A percentile compares a stretch with the other conserved stretches of the same genome.
Evolutionary conservation across 805 yeast species (phyloP).

Genomic region (Lipomyces kockii): DNA sequence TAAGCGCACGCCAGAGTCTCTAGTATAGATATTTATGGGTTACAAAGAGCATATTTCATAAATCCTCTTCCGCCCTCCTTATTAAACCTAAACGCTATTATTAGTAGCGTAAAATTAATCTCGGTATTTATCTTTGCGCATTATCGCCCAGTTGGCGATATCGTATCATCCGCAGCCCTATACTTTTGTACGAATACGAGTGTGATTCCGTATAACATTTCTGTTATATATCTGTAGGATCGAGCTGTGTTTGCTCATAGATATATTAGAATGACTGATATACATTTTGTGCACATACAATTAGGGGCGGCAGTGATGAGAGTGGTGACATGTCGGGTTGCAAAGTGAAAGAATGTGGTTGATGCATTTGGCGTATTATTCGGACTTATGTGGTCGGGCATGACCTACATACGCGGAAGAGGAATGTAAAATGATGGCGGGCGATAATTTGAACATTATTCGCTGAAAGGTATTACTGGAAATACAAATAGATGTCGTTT

Average conservation of each 20-base stretch:
- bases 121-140: too few relatives aligned
- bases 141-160: too few relatives aligned
- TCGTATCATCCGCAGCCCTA: too few relatives aligned
- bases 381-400: neutral
- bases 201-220: neutral
- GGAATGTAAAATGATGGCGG: too few relatives aligned
- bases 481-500: too few relatives aligned
- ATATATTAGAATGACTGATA: neutral
- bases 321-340: neutral
- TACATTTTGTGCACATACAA: neutral
- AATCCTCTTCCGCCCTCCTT: too few relatives aligned
- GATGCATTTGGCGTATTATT: neutral
- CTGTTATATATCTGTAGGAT: neutral
- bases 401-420: too few relatives aligned
- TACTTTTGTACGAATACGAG: neutral
- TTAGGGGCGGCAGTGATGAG: neutral
- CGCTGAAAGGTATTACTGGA: neutral
- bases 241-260: neutral
- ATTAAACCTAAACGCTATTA: too few relatives aligned
- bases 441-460: neutral
- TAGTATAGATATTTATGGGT: too few relatives aligned
- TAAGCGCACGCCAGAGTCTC: too few relatives aligned
- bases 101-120: too few relatives aligned
- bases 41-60: too few relatives aligned
- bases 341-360: neutral